Conservation (phyloP, 305 asterid species). For the Euphrasia arctica region DNA sequence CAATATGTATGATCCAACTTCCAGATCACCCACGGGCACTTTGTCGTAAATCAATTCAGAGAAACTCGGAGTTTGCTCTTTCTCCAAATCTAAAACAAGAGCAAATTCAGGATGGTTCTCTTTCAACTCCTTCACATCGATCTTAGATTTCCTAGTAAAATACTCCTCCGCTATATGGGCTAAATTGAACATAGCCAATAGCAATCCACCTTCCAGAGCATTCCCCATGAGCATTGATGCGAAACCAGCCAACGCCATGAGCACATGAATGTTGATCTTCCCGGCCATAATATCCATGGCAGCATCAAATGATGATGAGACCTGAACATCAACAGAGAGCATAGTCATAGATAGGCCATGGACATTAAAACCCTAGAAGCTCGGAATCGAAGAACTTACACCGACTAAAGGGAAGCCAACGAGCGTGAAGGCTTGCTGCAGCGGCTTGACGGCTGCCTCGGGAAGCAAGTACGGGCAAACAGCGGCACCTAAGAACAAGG, state of each 20-base stretch:
- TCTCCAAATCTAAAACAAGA: conserved; percentile 56
- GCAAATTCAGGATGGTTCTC: conserved; percentile 94
- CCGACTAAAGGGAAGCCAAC: conserved; percentile 89
- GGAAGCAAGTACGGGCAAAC: conserved; percentile 77
- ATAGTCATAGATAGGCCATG: too few species aligned
- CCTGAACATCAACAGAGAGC: conserved; percentile 37
- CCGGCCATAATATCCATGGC: conserved; percentile 78
- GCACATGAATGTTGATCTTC: conserved; percentile 86
- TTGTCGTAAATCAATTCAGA: conserved; percentile 63
- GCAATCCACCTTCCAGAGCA: conserved; percentile 94
- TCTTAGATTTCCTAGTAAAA: conserved; percentile 78
- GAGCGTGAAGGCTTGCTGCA: conserved; percentile 57
- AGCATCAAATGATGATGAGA: conserved; percentile 90
- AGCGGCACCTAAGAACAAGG: conserved; percentile 69
- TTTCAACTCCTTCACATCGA: conserved; percentile 88
- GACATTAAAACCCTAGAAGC: conserved; percentile 11
- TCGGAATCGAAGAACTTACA: conserved; percentile 37
- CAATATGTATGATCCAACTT: conserved; percentile 77
- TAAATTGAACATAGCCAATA: conserved; percentile 93
- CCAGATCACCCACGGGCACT: conserved; percentile 77
- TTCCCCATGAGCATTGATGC: conserved; percentile 97
- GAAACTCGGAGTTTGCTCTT: conserved; percentile 52
- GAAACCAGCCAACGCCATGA: conserved; percentile 98
- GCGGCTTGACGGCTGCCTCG: conserved; percentile 46
- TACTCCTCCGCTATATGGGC: conserved; percentile 99